Conservation (phyloP, 352 stramenopile species). For the Blastocystis sp. region DNA sequence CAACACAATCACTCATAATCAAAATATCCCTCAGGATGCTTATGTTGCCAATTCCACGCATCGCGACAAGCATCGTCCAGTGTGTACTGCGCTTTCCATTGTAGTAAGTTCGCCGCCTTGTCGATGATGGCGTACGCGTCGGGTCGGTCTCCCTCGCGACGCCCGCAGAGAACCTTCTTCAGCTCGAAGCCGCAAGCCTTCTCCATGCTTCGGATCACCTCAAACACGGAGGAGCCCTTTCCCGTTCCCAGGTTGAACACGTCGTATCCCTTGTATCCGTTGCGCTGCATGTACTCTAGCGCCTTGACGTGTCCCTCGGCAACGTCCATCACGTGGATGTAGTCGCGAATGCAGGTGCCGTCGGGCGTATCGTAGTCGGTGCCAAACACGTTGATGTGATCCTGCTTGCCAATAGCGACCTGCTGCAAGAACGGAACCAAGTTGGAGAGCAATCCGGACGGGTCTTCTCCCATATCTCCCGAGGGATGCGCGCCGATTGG, state of each 20-base stretch:
- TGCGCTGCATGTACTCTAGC: conserved; percentile 64
- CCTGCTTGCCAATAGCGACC: conserved; percentile 70
- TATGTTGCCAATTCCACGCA: conserved; percentile 74
- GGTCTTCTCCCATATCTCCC: conserved; percentile 77
- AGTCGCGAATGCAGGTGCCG: conserved; percentile 77
- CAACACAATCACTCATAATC: background rate
- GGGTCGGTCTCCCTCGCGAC: conserved; percentile 70
- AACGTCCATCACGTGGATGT: conserved; percentile 81
- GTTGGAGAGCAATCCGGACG: conserved; percentile 76
- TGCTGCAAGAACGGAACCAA: conserved; percentile 77
- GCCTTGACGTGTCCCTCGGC: conserved; percentile 71
- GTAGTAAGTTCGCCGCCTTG: conserved; percentile 68
- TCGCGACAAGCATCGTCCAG: conserved; percentile 76
- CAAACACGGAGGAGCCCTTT: conserved; percentile 69
- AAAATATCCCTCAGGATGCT: conserved; percentile 73
- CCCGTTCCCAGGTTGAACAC: conserved; percentile 75
- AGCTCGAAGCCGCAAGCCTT: conserved; percentile 65
- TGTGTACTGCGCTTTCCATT: conserved; percentile 67
- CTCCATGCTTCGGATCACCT: conserved; percentile 73
- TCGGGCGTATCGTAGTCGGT: conserved; percentile 75
- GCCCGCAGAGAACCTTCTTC: conserved; percentile 64
- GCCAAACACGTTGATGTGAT: conserved; percentile 76
- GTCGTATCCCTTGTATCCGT: conserved; percentile 60
- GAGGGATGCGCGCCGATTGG: conserved; percentile 73
- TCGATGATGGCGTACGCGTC: conserved; percentile 69